phyloP scores from a whole-genome alignment of 495 filamentous ascomycete species.

The Penicillium coprophilum region DNA sequence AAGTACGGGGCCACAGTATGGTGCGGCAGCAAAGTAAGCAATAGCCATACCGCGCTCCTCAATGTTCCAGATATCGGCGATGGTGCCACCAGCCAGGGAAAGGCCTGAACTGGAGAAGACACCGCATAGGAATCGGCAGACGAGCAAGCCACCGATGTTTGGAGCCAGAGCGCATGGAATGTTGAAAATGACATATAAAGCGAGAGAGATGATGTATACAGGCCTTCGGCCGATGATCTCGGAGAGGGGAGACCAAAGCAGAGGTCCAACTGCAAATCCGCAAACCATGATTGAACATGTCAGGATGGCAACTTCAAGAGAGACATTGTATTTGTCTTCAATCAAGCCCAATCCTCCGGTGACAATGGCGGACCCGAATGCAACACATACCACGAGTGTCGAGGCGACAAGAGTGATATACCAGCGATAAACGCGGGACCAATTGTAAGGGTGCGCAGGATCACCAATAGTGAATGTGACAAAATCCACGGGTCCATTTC shows the following conservation, averaged over 20 bases:
- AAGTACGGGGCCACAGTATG: slow-evolving; percentile 54
- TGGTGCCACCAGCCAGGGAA: slow-evolving; percentile 60
- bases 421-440: slow-evolving; percentile 56
- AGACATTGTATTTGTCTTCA: slow-evolving; percentile 58
- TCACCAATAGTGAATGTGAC: slow-evolving; percentile 44
- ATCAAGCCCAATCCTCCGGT: slow-evolving; percentile 64
- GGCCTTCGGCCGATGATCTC: slow-evolving; percentile 70
- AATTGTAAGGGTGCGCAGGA: slow-evolving; percentile 53
- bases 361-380: slow-evolving; percentile 59
- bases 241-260: slow-evolving; percentile 64
- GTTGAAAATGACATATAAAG: slow-evolving; percentile 55
- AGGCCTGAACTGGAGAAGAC: slow-evolving; percentile 60
- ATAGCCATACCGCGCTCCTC: slow-evolving; percentile 62
- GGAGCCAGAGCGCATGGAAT: slow-evolving; percentile 57
- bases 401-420: slow-evolving; percentile 54
- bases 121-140: slow-evolving; percentile 59
- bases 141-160: slow-evolving; percentile 55
- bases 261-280: slow-evolving; percentile 51
- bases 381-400: slow-evolving; percentile 51
- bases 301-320: slow-evolving; percentile 62
- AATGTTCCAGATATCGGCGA: slow-evolving; percentile 61
- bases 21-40: slow-evolving; percentile 53
- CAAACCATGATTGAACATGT: slow-evolving; percentile 42
- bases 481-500: slow-evolving; percentile 22
- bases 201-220: slow-evolving; percentile 54